Evolutionary conservation across 768 basidiomycete genomes (phyloP).

Genomic region (Leucocoprinus leucothites): DNA sequence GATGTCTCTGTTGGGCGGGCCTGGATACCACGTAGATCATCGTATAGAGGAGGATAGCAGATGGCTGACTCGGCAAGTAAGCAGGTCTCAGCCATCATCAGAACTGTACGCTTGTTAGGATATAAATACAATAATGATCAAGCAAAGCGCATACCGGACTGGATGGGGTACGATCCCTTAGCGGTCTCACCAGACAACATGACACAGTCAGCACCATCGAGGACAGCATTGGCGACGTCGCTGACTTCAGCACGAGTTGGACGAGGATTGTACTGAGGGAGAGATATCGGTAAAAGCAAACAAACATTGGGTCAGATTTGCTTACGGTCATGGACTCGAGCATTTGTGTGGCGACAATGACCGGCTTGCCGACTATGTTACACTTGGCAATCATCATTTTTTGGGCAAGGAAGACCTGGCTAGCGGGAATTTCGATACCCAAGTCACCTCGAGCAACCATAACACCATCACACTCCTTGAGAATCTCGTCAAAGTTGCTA

Average conservation of each 20-base stretch:
- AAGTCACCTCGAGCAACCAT: constrained; percentile 99
- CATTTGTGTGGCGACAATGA: constrained; percentile 99
- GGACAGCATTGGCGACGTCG: constrained; percentile 98
- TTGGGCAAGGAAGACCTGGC: constrained; percentile 98
- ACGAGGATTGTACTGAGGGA: constrained; percentile 84
- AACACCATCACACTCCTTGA: constrained; percentile 93
- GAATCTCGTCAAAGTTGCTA: constrained; percentile 97
- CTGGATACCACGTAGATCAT: constrained; percentile 78
- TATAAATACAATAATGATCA: background rate
- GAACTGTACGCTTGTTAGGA: constrained; percentile 46
- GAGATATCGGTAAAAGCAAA: constrained; percentile 11
- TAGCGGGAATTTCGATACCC: constrained; percentile 99
- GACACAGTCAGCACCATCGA: constrained; percentile 98
- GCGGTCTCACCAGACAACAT: constrained; percentile 99
- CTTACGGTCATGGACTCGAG: constrained; percentile 97
- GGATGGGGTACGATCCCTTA: constrained; percentile 94
- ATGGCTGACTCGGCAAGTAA: constrained; percentile 94
- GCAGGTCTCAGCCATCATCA: constrained; percentile 99
- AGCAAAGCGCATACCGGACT: constrained; percentile 64
- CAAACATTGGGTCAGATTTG: background rate
- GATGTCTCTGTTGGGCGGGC: constrained; percentile 88
- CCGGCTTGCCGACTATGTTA: constrained; percentile 96
- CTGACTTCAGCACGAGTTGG: constrained; percentile 99
- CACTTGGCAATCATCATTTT: constrained; percentile 99
- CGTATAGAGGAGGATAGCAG: constrained; percentile 92